A percentile compares a stretch with the other conserved stretches of the same genome.
phyloP scores from a whole-genome alignment of 768 basidiomycete genomes.

The Leccinum longicurvipes region DNA sequence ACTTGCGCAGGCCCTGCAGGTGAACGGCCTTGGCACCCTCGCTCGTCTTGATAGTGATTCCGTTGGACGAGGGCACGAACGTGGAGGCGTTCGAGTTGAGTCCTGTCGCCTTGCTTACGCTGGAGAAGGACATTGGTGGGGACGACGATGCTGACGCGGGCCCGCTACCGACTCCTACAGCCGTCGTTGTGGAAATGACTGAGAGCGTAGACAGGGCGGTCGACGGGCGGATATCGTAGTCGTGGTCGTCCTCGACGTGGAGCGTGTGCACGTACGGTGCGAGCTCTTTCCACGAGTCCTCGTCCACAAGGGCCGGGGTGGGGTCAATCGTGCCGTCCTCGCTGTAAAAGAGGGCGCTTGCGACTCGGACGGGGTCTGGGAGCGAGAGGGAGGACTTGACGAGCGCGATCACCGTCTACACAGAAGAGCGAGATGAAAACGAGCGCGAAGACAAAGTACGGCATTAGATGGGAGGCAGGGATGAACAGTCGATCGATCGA shows the following conservation, averaged over 20 bases:
- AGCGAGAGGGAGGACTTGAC: slow-evolving; percentile 24
- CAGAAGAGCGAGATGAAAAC: background rate
- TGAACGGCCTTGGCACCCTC: slow-evolving; percentile 14
- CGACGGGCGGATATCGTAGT: slow-evolving; percentile 11
- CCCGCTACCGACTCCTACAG: background rate
- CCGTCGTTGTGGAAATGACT: background rate
- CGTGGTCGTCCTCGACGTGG: slow-evolving; percentile 28
- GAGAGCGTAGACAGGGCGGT: slow-evolving; percentile 11
- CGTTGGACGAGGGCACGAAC: slow-evolving; percentile 18
- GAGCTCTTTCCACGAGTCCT: slow-evolving; percentile 33
- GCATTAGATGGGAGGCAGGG: background rate
- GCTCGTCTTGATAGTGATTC: slow-evolving; percentile 22
- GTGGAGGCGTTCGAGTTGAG: slow-evolving; percentile 26
- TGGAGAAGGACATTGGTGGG: background rate
- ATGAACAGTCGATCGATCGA: background rate
- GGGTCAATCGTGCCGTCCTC: slow-evolving; percentile 30
- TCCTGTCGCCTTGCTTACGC: background rate
- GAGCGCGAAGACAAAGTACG: background rate
- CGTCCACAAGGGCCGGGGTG: slow-evolving; percentile 22
- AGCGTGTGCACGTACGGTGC: slow-evolving; percentile 30
- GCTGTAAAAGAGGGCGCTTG: slow-evolving; percentile 27
- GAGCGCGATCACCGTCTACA: slow-evolving; percentile 25
- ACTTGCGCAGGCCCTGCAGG: slow-evolving; percentile 16
- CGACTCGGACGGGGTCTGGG: slow-evolving; percentile 17
- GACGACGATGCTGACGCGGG: background rate